These are phyloP conservation scores for Phytophthora sp. DNA, from an alignment of 352 stramenopile species.

Conservation along the genomic window DNA sequence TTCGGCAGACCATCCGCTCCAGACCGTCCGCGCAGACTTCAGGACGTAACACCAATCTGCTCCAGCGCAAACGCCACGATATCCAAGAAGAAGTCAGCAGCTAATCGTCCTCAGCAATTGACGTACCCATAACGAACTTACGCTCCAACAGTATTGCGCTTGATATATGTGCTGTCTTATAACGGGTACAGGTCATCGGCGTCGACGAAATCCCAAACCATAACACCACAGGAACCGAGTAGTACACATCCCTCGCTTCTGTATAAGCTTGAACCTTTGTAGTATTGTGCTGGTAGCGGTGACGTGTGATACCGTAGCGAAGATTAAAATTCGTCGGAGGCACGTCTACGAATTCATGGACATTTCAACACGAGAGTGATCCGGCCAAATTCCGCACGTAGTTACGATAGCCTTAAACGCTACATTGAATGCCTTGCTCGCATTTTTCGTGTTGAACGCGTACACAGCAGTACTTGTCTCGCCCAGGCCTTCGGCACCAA, in stretches of 20 bases:
- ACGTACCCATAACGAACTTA: constrained; percentile 24
- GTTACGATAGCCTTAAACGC: constrained; percentile 31
- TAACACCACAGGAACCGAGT: constrained; percentile 38
- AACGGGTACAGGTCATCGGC: constrained; percentile 42
- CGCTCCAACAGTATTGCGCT: constrained; percentile 41
- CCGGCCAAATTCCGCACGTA: constrained; percentile 32
- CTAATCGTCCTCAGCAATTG: neutral
- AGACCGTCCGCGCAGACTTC: constrained; percentile 31
- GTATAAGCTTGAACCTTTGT: constrained; percentile 23
- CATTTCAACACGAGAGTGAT: constrained; percentile 31
- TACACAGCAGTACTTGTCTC: constrained; percentile 48
- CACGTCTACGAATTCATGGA: constrained; percentile 28
- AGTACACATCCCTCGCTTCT: constrained; percentile 32
- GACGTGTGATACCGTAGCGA: constrained; percentile 33
- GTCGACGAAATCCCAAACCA: constrained; percentile 56
- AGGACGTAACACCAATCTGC: constrained; percentile 26
- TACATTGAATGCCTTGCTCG: constrained; percentile 30
- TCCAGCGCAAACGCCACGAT: too few relatives aligned
- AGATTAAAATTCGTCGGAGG: constrained; percentile 25
- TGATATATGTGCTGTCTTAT: constrained; percentile 29
- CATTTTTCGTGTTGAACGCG: constrained; percentile 34
- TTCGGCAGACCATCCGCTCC: constrained; percentile 34
- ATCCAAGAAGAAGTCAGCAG: neutral
- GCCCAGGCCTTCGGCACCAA: constrained; percentile 14
- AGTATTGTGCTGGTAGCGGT: constrained; percentile 20